Evolutionary conservation across 306 rosid genomes (phyloP).

Genomic region (Hippophae tibetana): DNA sequence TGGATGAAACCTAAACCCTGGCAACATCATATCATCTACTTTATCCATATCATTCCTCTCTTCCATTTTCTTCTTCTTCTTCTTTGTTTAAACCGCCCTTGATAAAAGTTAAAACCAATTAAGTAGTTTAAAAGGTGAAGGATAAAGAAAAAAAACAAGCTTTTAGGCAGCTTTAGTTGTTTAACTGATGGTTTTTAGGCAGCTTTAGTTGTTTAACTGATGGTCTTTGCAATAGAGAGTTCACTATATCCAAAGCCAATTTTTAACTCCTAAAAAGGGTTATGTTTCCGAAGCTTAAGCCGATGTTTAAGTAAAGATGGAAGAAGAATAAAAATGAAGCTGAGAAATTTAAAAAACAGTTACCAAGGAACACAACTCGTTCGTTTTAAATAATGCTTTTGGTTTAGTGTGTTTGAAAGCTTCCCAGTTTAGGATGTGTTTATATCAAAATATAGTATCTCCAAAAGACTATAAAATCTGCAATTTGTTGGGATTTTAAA

Average conservation of each 20-base stretch:
- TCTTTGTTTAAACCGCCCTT: background rate
- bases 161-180: too few species aligned
- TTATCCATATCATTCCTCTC: conserved; percentile 48
- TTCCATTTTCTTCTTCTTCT: conserved; percentile 31
- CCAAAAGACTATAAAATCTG: conserved; percentile 33
- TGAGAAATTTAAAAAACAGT: conserved; percentile 15
- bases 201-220: conserved; percentile 11
- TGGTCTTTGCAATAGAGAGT: conserved; percentile 9
- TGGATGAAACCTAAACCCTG: conserved; percentile 78
- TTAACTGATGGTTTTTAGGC: too few species aligned
- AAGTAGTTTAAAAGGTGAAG: background rate
- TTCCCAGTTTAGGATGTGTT: conserved; percentile 14
- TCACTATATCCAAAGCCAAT: conserved; percentile 24
- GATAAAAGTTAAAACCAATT: too few species aligned
- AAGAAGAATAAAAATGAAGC: conserved; percentile 12
- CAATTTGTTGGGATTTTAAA: conserved; percentile 24
- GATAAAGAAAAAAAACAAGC: conserved; percentile 3
- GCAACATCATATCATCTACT: conserved; percentile 52
- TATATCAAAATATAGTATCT: conserved; percentile 46
- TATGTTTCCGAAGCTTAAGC: background rate
- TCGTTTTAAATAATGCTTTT: conserved; percentile 16
- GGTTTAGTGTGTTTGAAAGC: conserved; percentile 12
- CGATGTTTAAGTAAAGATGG: too few species aligned
- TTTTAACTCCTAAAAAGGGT: conserved; percentile 28
- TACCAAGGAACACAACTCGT: conserved; percentile 9